Evolutionary conservation across 2,329 filamentous ascomycete species (phyloP), one percentile per base, ranked within the genome.

Genomic region (Cercospora sojina): DNA sequence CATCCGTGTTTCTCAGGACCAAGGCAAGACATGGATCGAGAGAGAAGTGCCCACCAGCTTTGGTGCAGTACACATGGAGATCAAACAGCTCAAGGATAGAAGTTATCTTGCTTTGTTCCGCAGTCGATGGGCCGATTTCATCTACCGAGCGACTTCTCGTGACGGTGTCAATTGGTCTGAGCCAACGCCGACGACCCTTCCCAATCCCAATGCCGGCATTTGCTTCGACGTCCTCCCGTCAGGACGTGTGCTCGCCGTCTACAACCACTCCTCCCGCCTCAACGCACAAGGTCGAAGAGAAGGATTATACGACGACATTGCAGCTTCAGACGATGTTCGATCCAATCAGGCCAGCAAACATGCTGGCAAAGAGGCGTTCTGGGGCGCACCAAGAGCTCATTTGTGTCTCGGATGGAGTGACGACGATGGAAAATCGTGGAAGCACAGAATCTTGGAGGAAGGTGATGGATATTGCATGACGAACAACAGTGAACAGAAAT

Each of bases 401-500:
- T 27, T 70, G 20, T 70, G 68, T 60, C 35, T 70, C 3, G 68
- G 60, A 12, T 68, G 64, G 66, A 70, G 68, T 55, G 68, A 66
- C 25, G 68, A 70, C 35, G 27, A 64, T 16, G 68, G 68, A 13
- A 32, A 63, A 18, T 64, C 63, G 9, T 70, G 66, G 66, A 41
- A 60, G 5, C 51, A 51, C 35, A 59, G 41, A 7, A 51, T 68
- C 4, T 18, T 70, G 43, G 66, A 70, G 38, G 64, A 68, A 12
- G 68, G 68, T 5, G 66, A 68, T 55, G 68, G 68, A n/a, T 70
- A 66, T 29, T 70, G 68, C 49, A 66, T 70, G 68, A 70, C 68
- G 20, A 70, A 70, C 10, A 70, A 70, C 53, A 70, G 68, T 58
- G 64, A 70, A 59, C 60, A 66, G 62, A 68, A 68, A 61, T 35